Conservation (phyloP, 495 filamentous ascomycete species). For the Tetracladium setigerum region DNA sequence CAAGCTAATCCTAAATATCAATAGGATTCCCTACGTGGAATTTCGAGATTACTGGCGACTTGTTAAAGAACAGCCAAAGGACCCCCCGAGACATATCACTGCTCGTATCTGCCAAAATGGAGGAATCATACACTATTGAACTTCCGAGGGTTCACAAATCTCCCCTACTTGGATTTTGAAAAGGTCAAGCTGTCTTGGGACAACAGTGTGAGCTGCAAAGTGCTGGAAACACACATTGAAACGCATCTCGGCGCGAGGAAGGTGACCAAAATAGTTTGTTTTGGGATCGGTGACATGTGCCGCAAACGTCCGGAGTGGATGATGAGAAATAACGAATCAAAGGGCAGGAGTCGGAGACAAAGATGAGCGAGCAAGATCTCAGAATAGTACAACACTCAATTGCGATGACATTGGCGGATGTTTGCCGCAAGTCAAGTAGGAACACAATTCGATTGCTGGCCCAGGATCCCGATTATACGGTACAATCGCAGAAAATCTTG, state of each 20-base stretch:
- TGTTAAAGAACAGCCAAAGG: conserved; percentile 24
- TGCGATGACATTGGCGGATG: conserved; percentile 28
- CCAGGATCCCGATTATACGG: conserved; percentile 30
- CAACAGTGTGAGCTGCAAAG: conserved; percentile 26
- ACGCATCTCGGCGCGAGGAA: conserved; percentile 22
- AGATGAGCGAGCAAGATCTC: conserved; percentile 22
- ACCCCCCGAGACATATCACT: conserved; percentile 27
- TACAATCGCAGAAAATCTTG: conserved; percentile 26
- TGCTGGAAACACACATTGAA: conserved; percentile 20
- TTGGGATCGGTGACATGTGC: conserved; percentile 31
- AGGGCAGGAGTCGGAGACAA: conserved; percentile 25
- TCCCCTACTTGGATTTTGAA: conserved; percentile 19
- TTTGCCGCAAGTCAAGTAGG: conserved; percentile 12
- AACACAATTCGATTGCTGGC: conserved; percentile 20
- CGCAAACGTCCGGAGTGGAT: conserved; percentile 26
- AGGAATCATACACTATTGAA: conserved; percentile 26
- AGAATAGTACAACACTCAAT: conserved; percentile 30
- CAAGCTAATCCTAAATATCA: conserved; percentile 20
- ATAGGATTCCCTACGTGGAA: conserved; percentile 27
- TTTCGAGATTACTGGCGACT: conserved; percentile 21
- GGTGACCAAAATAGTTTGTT: conserved; percentile 33
- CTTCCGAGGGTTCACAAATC: conserved; percentile 28
- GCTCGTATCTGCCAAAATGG: conserved; percentile 33
- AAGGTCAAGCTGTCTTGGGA: conserved; percentile 25
- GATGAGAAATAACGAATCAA: conserved; percentile 22